Base-by-base conservation (phyloP, 768 basidiomycete genomes). In the Jaapia argillacea region DNA sequence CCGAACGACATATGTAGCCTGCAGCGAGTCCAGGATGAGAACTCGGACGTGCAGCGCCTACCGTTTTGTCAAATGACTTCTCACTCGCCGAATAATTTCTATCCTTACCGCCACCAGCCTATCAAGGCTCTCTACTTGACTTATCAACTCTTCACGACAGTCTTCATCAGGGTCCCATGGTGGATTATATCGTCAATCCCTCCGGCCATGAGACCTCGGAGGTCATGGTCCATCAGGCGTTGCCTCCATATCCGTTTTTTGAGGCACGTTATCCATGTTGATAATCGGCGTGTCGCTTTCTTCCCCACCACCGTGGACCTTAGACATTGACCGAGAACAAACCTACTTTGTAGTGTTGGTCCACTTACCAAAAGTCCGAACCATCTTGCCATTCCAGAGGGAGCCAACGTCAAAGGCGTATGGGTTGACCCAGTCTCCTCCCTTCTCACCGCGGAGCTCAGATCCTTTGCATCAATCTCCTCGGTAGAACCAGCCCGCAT, bases 61-160 rank as follows among this genome's bases (percentile, higher is more conserved):
- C n/a, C n/a, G n/a, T n/a, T n/a, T n/a, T n/a, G n/a, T n/a, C n/a
- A n/a, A n/a, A n/a, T n/a, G n/a, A n/a, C n/a, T n/a, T n/a, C n/a
- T n/a, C n/a, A n/a, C n/a, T n/a, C n/a, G n/a, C n/a, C n/a, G n/a
- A n/a, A n/a, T n/a, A n/a, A n/a, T n/a, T n/a, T n/a, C n/a, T n/a
- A n/a, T n/a, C n/a, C n/a, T n/a, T n/a, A n/a, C n/a, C 28, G 16
- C 28, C 37, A 21, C 7, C 77, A 77, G 48, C 74, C 77, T 6
- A 52, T 72, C 56, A 77, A 74, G 51, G 60, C 56, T 6, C 43
- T 75, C 25, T 77, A 72, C 55, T 50, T 76, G 22, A 52, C 59
- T 4, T 74, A 71, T 51, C 63, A 68, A 39, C 36, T 71, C 16
- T 25, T 70, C 13, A 51, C 54, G 41, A 66, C 65, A 4, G 42